Evolutionary conservation across 331 rosid species (phyloP).

Genomic region (Pyracantha coccinea): DNA sequence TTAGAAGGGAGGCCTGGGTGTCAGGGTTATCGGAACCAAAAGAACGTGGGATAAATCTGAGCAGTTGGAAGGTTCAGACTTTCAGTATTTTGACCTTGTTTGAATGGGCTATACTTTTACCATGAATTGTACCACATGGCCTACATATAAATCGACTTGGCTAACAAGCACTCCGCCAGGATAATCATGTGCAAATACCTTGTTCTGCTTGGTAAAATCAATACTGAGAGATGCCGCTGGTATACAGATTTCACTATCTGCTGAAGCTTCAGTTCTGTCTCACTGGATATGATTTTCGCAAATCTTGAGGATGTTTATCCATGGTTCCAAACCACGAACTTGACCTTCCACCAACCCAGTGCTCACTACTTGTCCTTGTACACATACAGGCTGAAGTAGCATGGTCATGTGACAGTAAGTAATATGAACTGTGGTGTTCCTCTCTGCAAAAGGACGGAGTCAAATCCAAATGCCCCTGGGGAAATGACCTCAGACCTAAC

Average conservation of each 20-base stretch:
- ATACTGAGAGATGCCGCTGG: conserved; percentile 13
- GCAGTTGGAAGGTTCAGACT: neutral
- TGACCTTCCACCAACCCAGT: conserved; percentile 24
- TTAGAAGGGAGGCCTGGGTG: neutral
- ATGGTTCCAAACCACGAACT: conserved; percentile 16
- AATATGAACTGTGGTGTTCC: conserved; percentile 30
- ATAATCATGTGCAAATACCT: conserved; percentile 1
- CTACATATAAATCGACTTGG: conserved; percentile 7
- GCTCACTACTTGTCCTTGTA: conserved; percentile 28
- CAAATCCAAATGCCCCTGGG: conserved; percentile 12
- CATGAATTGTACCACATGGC: neutral
- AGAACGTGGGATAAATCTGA: neutral
- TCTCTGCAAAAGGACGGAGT: conserved; percentile 31
- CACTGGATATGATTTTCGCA: conserved; percentile 28
- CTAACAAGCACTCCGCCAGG: conserved; percentile 7
- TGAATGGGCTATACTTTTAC: neutral
- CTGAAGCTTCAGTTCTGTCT: conserved; percentile 15
- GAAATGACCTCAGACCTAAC: conserved; percentile 5
- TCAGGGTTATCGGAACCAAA: conserved; percentile 1
- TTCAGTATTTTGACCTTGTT: too few species aligned
- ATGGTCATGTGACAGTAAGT: conserved; percentile 25
- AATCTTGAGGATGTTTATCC: conserved; percentile 20
- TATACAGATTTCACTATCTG: conserved; percentile 18
- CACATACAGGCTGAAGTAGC: conserved; percentile 31
- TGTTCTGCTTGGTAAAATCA: conserved; percentile 18